These are phyloP conservation scores for Calocera viscosa DNA, from an alignment of 768 basidiomycete species.

Conservation along the genomic window DNA sequence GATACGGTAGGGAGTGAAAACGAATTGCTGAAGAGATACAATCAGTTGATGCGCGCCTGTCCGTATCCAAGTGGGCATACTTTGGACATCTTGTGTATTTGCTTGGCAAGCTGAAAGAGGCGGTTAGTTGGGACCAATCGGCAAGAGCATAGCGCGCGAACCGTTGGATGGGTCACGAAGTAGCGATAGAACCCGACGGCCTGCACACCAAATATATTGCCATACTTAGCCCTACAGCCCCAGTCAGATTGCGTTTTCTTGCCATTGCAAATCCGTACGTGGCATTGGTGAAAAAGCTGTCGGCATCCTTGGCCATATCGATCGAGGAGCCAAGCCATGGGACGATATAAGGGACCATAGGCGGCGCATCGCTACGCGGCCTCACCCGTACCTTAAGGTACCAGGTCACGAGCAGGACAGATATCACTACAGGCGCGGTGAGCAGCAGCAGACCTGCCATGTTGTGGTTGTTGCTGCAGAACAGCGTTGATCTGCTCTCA, in stretches of 20 bases:
- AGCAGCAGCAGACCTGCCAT: not conserved
- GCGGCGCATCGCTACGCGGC: not conserved
- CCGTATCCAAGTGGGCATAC: not conserved
- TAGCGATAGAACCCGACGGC: conserved; percentile 18
- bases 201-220: conserved; percentile 19
- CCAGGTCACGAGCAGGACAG: not conserved
- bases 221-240: conserved; percentile 15
- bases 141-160: conserved; percentile 18
- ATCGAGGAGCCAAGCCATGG: not conserved
- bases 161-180: conserved; percentile 19
- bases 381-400: not conserved
- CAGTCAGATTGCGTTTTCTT: not conserved
- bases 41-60: not conserved
- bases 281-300: conserved; percentile 18
- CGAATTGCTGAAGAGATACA: conserved; percentile 13
- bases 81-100: not conserved
- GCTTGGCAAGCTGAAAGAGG: not conserved
- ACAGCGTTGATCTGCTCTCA: too few relatives aligned
- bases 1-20: conserved; percentile 13
- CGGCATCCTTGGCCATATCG: conserved; percentile 11
- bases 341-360: not conserved
- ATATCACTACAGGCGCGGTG: not conserved
- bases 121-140: conserved; percentile 17
- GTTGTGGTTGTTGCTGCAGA: not conserved
- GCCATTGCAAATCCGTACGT: conserved; percentile 11